These are phyloP conservation scores for Raffaelea arxii DNA, from an alignment of 2,329 filamentous ascomycete genomes.

Conservation along the genomic window DNA sequence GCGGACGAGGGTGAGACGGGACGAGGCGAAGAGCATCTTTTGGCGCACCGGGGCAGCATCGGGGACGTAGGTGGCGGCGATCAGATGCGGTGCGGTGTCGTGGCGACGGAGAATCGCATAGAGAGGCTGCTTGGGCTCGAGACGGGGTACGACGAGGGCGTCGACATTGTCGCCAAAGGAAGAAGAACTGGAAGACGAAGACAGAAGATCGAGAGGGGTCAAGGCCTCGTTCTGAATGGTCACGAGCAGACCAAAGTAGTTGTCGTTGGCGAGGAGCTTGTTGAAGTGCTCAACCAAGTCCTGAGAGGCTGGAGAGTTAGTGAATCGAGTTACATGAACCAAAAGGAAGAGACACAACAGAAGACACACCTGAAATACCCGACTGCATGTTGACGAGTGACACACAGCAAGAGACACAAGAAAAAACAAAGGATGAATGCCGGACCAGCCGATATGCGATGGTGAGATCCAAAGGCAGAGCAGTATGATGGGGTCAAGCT, in stretches of 20 bases:
- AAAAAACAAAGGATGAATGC: neutral
- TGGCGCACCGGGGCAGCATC: slow-evolving; percentile 70
- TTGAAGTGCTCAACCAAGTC: slow-evolving; percentile 70
- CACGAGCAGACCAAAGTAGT: slow-evolving; percentile 60
- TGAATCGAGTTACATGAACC: too few species aligned
- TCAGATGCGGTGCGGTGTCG: slow-evolving; percentile 45
- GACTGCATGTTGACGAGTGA: slow-evolving; percentile 63
- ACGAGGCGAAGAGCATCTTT: slow-evolving; percentile 79
- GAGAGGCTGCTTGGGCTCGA: slow-evolving; percentile 57
- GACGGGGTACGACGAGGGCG: slow-evolving; percentile 47
- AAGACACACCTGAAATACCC: slow-evolving; percentile 57
- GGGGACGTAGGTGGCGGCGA: slow-evolving; percentile 70
- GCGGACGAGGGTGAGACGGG: slow-evolving; percentile 62
- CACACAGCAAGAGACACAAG: neutral
- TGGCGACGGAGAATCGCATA: slow-evolving; percentile 69
- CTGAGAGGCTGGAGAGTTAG: slow-evolving; percentile 56
- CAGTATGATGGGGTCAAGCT: too few species aligned
- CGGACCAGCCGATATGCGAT: too few species aligned
- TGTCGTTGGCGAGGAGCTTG: slow-evolving; percentile 49
- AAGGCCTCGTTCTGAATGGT: slow-evolving; percentile 63
- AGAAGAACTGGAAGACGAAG: slow-evolving; percentile 38
- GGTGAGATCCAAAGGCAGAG: too few species aligned
- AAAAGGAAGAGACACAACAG: neutral
- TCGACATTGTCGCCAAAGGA: slow-evolving; percentile 55
- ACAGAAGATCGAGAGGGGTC: slow-evolving; percentile 43